Evolutionary conservation across 768 basidiomycete genomes (phyloP), one percentile per base, ranked within the genome.

Genomic region (Russula foetens): DNA sequence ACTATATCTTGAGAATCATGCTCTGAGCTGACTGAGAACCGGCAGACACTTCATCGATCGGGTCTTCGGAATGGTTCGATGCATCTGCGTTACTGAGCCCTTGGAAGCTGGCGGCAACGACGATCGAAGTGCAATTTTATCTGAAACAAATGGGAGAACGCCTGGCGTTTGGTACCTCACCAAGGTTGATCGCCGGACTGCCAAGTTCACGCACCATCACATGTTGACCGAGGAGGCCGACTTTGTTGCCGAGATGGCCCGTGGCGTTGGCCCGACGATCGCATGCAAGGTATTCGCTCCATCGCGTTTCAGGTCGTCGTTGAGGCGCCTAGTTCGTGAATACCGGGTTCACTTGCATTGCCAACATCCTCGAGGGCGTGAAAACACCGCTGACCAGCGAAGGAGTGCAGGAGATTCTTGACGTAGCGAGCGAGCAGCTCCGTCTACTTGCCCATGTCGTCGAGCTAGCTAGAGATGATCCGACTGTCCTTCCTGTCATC

Each of bases 61-160:
- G 82, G 43, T 74, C 81, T 53, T 79, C 78, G 51, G 81, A 80
- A 56, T 84, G 83, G 79, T 80, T 82, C 23, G 76, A 80, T 62
- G 79, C 85, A 12, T 83, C 83, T 0, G 83, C 82, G 12, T 74
- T 88, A 31, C 74, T 92, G 29, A 90, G 87, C 62, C 90, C 89
- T 0, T 92, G 90, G 88, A 89, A 87, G 68, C 80, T 92, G 24
- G 83, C 87, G 11, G 87, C 88, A 3, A 90, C 91, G 0, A 84
- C 86, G 6, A 86, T 91, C 56, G 85, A 90, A 66, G 79, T 91
- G 63, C n/a, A n/a, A n/a, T n/a, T n/a, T n/a, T n/a, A n/a, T n/a
- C n/a, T n/a, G n/a, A n/a, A n/a, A n/a, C n/a, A 89, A 66, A 73
- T 92, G 67, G 86, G 84, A n/a, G 80, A 85, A 52, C 83, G 83